Evolutionary conservation across 2,329 filamentous ascomycete species (phyloP).

Genomic region (Exophiala aquamarina): DNA sequence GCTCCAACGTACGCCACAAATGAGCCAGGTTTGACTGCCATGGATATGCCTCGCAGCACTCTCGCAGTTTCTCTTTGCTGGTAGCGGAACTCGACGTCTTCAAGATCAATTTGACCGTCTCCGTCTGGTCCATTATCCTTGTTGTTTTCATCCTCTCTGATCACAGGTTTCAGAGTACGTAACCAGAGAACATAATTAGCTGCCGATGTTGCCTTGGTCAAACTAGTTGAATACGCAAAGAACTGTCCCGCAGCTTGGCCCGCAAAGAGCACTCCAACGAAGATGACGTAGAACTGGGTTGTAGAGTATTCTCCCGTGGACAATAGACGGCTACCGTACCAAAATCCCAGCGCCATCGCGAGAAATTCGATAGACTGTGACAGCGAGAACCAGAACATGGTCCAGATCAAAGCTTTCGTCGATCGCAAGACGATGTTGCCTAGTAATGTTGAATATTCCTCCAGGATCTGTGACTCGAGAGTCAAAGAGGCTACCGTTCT

Average conservation of each 20-base stretch:
- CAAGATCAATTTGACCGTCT: constrained; percentile 44
- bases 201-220: constrained; percentile 52
- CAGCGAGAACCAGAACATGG: constrained; percentile 33
- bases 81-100: constrained; percentile 44
- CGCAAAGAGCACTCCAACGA: constrained; percentile 43
- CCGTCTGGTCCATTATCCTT: constrained; percentile 35
- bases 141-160: constrained; percentile 46
- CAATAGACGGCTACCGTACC: constrained; percentile 66
- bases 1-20: constrained; percentile 58
- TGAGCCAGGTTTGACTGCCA: constrained; percentile 47
- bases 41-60: constrained; percentile 33
- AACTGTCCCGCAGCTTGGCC: constrained; percentile 32
- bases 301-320: constrained; percentile 45
- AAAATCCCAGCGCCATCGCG: constrained; percentile 39
- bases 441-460: constrained; percentile 32
- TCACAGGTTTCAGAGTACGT: constrained; percentile 41
- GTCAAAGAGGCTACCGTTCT: constrained; percentile 52
- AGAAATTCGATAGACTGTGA: constrained; percentile 35
- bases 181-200: constrained; percentile 56
- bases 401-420: constrained; percentile 27
- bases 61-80: constrained; percentile 29
- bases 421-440: constrained; percentile 27
- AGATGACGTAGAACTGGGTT: constrained; percentile 45
- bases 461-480: constrained; percentile 44
- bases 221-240: constrained; percentile 40